Conservation (phyloP, 805 yeast genomes). For the Groenewaldozyma salmanticensis region DNA sequence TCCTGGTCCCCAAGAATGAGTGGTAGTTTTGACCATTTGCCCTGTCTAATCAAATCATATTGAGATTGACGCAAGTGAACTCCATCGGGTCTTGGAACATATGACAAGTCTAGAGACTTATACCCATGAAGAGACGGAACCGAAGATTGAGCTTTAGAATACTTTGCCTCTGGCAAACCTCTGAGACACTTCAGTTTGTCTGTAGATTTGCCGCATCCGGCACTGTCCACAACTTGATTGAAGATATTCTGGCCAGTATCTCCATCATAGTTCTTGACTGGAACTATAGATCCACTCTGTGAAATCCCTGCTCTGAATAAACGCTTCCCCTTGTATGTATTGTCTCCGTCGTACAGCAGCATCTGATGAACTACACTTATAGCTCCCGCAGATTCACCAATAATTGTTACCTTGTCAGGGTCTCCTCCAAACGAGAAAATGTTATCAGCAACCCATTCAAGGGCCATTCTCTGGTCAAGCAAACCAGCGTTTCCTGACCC, state of each 20-base stretch:
- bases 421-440: slow-evolving; percentile 31
- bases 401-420: slow-evolving; percentile 25
- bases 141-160: slow-evolving; percentile 7
- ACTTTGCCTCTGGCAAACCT: slow-evolving; percentile 4
- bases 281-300: slow-evolving; percentile 12
- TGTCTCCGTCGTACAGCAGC: slow-evolving; percentile 8
- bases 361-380: slow-evolving; percentile 11
- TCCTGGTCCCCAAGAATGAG: slow-evolving; percentile 10
- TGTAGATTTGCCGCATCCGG: slow-evolving; percentile 5
- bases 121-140: slow-evolving; percentile 7
- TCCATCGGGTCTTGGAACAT: slow-evolving; percentile 13
- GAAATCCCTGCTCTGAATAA: slow-evolving; percentile 14
- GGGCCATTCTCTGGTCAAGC: slow-evolving; percentile 29
- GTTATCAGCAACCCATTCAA: slow-evolving; percentile 29
- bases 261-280: slow-evolving; percentile 1
- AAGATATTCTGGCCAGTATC: slow-evolving; percentile 7
- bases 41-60: slow-evolving; percentile 6
- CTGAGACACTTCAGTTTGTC: slow-evolving; percentile 9
- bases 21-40: slow-evolving; percentile 11
- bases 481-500: slow-evolving; percentile 27
- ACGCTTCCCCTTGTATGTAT: slow-evolving; percentile 10
- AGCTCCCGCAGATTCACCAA: slow-evolving; percentile 33
- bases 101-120: slow-evolving; percentile 6
- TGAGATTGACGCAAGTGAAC: slow-evolving; percentile 5
- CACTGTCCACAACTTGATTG: slow-evolving; percentile 5